phyloP scores from a whole-genome alignment of 805 yeast species.

The Candida multigemmis region DNA sequence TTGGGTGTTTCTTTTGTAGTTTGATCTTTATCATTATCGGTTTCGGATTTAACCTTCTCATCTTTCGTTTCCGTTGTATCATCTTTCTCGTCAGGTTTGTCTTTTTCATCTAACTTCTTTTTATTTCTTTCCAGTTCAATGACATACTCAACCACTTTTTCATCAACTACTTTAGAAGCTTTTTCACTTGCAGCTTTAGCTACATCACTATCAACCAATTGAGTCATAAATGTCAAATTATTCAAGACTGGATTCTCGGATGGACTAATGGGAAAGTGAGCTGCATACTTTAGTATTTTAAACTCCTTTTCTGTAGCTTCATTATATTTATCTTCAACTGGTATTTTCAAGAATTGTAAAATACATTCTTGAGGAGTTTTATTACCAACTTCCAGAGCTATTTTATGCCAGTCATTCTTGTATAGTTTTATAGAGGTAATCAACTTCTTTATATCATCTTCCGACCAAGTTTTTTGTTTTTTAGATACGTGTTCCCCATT shows the following conservation, averaged over 20 bases:
- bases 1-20: conserved; percentile 1
- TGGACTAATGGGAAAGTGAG: conserved; percentile 76
- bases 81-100: conserved; percentile 4
- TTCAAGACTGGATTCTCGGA: conserved; percentile 91
- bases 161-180: conserved; percentile 45
- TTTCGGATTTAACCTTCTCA: too few species aligned
- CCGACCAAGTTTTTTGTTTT: conserved; percentile 49
- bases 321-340: conserved; percentile 70
- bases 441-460: conserved; percentile 50
- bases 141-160: conserved; percentile 29
- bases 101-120: conserved; percentile 4
- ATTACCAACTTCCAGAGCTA: conserved; percentile 57
- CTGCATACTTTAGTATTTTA: conserved; percentile 74
- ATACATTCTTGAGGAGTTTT: conserved; percentile 75
- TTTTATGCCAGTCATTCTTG: conserved; percentile 72
- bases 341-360: conserved; percentile 66
- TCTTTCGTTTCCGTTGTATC: conserved; percentile 3
- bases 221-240: conserved; percentile 81
- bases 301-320: conserved; percentile 38
- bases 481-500: conserved; percentile 7
- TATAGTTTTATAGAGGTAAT: conserved; percentile 53
- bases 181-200: conserved; percentile 73
- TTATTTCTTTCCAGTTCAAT: conserved; percentile 11
- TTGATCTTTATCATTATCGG: conserved; percentile 5
- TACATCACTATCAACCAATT: conserved; percentile 76